A percentile compares a stretch with the other conserved stretches of the same genome.
Evolutionary conservation across 305 asterid genomes (phyloP).

Genomic region (Fraxinus sp.): DNA sequence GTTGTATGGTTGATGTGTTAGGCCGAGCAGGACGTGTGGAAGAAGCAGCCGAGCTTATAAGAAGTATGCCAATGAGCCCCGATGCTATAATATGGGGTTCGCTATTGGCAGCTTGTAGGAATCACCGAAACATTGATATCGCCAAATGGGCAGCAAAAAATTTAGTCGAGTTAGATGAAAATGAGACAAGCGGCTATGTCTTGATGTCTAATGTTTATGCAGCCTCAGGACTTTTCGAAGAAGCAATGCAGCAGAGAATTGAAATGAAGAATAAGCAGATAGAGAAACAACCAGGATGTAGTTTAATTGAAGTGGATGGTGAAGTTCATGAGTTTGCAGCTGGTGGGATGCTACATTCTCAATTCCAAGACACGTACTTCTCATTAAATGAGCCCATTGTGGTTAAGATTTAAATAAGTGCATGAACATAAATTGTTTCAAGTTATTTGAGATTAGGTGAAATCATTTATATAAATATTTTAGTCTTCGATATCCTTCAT

Average conservation of each 20-base stretch:
- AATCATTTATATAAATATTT: neutral
- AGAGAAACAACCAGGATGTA: constrained; percentile 61
- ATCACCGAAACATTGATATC: constrained; percentile 31
- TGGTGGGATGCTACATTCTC: constrained; percentile 42
- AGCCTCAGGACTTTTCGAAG: constrained; percentile 39
- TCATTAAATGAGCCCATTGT: neutral
- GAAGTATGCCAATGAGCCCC: constrained; percentile 51
- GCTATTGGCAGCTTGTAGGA: constrained; percentile 45
- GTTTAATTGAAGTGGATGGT: constrained; percentile 65
- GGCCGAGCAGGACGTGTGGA: constrained; percentile 58
- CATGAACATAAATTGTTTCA: neutral
- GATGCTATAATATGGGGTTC: constrained; percentile 63
- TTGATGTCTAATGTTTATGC: constrained; percentile 62
- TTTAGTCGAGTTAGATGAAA: constrained; percentile 41
- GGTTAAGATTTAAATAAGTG: neutral
- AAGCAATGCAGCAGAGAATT: constrained; percentile 51
- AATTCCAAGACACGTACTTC: constrained; percentile 7
- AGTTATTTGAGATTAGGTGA: neutral
- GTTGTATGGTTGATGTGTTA: constrained; percentile 66
- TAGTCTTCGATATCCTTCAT: neutral
- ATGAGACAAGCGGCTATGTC: constrained; percentile 49
- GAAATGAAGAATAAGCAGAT: constrained; percentile 45
- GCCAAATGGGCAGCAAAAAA: constrained; percentile 55
- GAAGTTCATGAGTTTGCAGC: constrained; percentile 67
- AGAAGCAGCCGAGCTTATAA: constrained; percentile 58